These are phyloP conservation scores for Parachlorella kessleri DNA, from an alignment of 139 green algal species.

Conservation along the genomic window DNA sequence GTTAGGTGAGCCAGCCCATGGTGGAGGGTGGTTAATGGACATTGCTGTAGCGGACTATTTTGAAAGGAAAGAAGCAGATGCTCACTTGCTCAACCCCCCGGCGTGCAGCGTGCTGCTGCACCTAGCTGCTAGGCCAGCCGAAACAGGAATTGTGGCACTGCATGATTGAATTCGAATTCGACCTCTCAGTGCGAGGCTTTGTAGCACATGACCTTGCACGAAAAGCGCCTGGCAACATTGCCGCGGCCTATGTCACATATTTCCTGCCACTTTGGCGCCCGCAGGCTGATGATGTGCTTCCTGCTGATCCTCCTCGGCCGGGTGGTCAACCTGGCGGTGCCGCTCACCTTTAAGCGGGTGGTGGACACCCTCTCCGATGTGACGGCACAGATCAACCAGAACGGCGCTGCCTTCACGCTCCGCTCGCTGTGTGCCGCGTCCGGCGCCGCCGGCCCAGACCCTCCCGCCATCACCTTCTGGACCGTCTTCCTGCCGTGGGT, in stretches of 20 bases:
- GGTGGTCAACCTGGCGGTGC: conserved; percentile 79
- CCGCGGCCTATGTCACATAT: too few relatives aligned
- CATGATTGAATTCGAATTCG: too few relatives aligned
- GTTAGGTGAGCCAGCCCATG: neutral
- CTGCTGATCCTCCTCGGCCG: conserved; percentile 64
- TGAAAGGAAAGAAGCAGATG: too few relatives aligned
- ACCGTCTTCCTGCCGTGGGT: conserved; percentile 51
- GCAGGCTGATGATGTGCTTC: conserved; percentile 56
- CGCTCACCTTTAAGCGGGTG: conserved; percentile 67
- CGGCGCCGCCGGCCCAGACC: conserved; percentile 11
- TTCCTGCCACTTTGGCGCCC: too few relatives aligned
- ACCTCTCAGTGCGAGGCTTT: too few relatives aligned
- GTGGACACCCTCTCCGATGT: conserved; percentile 51
- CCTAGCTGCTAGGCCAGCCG: too few relatives aligned
- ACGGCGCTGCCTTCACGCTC: conserved; percentile 6
- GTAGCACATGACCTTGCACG: too few relatives aligned
- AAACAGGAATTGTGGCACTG: too few relatives aligned
- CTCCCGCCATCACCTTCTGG: conserved; percentile 45
- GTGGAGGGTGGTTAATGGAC: neutral
- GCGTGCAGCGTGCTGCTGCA: too few relatives aligned
- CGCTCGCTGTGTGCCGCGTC: neutral
- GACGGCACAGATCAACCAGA: neutral
- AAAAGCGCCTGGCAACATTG: too few relatives aligned
- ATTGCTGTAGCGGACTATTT: neutral
- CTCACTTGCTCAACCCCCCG: too few relatives aligned